Evolutionary conservation across 1,139 yeast species (phyloP).

Genomic region (Candida tunisiensis): DNA sequence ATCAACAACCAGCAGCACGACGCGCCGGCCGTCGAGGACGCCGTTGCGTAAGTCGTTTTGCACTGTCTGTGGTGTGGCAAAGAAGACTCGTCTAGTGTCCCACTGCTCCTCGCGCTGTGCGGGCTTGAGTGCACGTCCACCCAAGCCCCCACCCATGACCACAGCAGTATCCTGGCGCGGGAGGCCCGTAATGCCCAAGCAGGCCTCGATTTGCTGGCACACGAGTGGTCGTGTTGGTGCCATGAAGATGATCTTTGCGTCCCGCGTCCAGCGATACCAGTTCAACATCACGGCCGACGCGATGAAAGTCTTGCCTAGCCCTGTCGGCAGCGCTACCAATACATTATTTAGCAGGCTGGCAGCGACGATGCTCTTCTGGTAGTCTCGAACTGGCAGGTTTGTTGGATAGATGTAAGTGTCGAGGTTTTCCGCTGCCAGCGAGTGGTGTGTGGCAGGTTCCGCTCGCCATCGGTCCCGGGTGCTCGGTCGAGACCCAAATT

Average conservation of each 20-base stretch:
- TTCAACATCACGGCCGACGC: conserved; percentile 91
- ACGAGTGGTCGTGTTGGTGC: conserved; percentile 97
- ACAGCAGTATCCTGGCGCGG: conserved; percentile 66
- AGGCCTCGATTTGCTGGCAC: conserved; percentile 94
- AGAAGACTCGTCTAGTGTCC: conserved; percentile 63
- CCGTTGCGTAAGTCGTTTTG: conserved; percentile 78
- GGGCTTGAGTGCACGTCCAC: conserved; percentile 38
- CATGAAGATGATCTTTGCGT: conserved; percentile 72
- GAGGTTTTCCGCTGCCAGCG: conserved; percentile 25
- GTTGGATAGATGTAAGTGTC: conserved; percentile 64
- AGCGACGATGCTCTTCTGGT: conserved; percentile 67
- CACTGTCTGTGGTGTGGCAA: conserved; percentile 93
- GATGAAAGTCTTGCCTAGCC: conserved; percentile 92
- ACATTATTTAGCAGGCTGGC: conserved; percentile 59
- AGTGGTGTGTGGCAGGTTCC: conserved; percentile 18
- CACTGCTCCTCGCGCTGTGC: conserved; percentile 57
- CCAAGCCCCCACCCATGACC: conserved; percentile 49
- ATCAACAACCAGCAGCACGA: conserved; percentile 70
- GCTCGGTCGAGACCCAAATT: too few species aligned
- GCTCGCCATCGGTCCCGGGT: background rate
- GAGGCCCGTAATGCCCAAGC: conserved; percentile 75
- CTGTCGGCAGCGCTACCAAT: conserved; percentile 89
- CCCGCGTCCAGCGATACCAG: conserved; percentile 66
- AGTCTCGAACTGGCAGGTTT: conserved; percentile 68
- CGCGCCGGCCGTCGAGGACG: conserved; percentile 51